phyloP scores from a whole-genome alignment of 1,139 yeast genomes.

The Zygosaccharomyces sapae region DNA sequence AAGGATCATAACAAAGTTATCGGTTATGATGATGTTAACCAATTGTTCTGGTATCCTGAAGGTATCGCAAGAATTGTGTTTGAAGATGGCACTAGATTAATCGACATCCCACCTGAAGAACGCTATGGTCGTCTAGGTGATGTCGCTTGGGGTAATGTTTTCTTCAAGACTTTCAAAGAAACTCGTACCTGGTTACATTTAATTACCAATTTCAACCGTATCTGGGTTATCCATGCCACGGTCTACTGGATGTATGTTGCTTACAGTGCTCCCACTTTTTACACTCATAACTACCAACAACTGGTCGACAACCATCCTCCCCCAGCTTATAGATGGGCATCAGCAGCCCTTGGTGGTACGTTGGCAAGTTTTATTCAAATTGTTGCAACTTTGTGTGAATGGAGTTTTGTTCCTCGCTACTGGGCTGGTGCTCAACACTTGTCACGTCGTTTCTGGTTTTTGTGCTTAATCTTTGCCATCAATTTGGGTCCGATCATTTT shows the following conservation, averaged over 20 bases:
- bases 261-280: conserved; percentile 85
- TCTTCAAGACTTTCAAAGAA: conserved; percentile 94
- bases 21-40: conserved; percentile 98
- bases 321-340: conserved; percentile 86
- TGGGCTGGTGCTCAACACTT: conserved; percentile 99
- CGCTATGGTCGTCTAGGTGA: conserved; percentile 89
- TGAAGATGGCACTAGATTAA: conserved; percentile 86
- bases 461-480: conserved; percentile 58
- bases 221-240: conserved; percentile 90
- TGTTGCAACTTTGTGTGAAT: conserved; percentile 83
- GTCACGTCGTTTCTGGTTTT: conserved; percentile 76
- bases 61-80: conserved; percentile 91
- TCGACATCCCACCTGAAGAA: conserved; percentile 85
- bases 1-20: conserved; percentile 89
- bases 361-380: conserved; percentile 80
- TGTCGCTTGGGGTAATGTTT: conserved; percentile 85
- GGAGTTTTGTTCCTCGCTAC: conserved; percentile 94
- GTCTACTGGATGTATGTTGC: conserved; percentile 93
- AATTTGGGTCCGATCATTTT: conserved; percentile 86
- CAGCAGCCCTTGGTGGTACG: conserved; percentile 89
- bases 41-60: conserved; percentile 98
- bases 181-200: conserved; percentile 97
- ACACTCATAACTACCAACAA: conserved; percentile 82
- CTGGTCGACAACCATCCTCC: conserved; percentile 78
- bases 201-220: conserved; percentile 93